Evolutionary conservation across 345 rosid species (phyloP), one percentile per base, ranked within the genome.

Genomic region (Limnanthes douglasii): DNA sequence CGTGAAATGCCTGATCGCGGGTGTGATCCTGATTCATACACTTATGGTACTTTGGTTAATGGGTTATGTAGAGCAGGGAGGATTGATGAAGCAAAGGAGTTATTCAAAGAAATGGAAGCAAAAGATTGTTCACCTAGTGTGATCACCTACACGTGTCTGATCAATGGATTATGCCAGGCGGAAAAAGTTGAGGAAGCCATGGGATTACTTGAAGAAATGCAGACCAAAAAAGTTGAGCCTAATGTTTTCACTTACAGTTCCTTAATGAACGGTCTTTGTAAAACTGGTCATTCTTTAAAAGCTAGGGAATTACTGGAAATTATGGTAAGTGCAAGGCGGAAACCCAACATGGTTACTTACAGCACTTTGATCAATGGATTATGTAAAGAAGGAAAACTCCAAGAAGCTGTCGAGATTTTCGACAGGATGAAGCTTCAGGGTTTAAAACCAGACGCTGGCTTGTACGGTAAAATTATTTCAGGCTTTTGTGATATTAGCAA

Each of bases 341-440:
- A 50, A 15, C 85, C 98, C 21, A 84, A 84, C 56, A 54, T 48
- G 48, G 68, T 84, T 34, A 80, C 84, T 2, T 79, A 70, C 36
- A 77, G 66, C 51, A 64, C 74, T 21, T 32, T 84, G 53, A 70
- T 80, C 41, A 46, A 60, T 44, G 95, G 98, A 34, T 73, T 79
- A 15, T 84, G 86, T 56, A 77, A 62, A 43, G 86, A 79, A 53
- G 64, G 70, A 48, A 84, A 70, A 43, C 58, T 76, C 43, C 49
- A 39, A 15, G 77, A 68, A 70, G 84, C 94, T 26, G 63, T 69
- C 50, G 82, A 74, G 38, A 65, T 69, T 52, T 64, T 90, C 15
- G 95, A 90, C 49, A 70, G 66, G 56, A 77, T 79, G 92, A 88
- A 83, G 68, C 80, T 88, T 56, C 95, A 77, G 54, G 92, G 84